phyloP scores from a whole-genome alignment of 148 eudicot species.

The Fallopia convolvulus region DNA sequence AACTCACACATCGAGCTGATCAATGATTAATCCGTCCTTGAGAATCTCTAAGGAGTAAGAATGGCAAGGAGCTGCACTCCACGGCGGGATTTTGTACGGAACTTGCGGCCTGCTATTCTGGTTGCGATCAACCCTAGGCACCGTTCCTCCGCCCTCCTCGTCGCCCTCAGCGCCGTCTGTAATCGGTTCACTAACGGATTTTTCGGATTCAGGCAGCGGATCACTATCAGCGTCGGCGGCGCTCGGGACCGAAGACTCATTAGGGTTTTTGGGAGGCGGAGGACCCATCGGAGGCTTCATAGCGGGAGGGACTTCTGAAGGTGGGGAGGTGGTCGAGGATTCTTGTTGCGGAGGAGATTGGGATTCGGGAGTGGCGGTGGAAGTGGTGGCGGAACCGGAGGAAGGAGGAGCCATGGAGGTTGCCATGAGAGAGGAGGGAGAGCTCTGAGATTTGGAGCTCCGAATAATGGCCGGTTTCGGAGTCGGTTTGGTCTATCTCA shows the following conservation, averaged over 20 bases:
- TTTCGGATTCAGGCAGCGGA: background rate
- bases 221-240: background rate
- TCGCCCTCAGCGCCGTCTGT: slow-evolving; percentile 3
- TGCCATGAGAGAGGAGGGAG: slow-evolving; percentile 23
- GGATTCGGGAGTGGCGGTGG: slow-evolving; percentile 13
- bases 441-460: background rate
- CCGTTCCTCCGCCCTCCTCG: background rate
- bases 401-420: slow-evolving; percentile 46
- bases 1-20: slow-evolving; percentile 59
- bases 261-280: slow-evolving; percentile 44
- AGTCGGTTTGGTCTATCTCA: background rate
- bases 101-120: slow-evolving; percentile 21
- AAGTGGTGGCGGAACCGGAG: slow-evolving; percentile 17
- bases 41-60: slow-evolving; percentile 66
- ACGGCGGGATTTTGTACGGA: slow-evolving; percentile 68
- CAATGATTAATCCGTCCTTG: slow-evolving; percentile 74
- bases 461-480: background rate
- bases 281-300: slow-evolving; percentile 24
- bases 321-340: background rate
- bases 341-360: slow-evolving; percentile 20
- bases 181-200: slow-evolving; percentile 1
- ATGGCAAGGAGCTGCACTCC: slow-evolving; percentile 72
- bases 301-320: slow-evolving; percentile 11
- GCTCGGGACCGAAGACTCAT: slow-evolving; percentile 4
- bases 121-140: slow-evolving; percentile 8